Conservation (phyloP, 192 early-diverging fungal genomes). For the Coemansia sp. region DNA sequence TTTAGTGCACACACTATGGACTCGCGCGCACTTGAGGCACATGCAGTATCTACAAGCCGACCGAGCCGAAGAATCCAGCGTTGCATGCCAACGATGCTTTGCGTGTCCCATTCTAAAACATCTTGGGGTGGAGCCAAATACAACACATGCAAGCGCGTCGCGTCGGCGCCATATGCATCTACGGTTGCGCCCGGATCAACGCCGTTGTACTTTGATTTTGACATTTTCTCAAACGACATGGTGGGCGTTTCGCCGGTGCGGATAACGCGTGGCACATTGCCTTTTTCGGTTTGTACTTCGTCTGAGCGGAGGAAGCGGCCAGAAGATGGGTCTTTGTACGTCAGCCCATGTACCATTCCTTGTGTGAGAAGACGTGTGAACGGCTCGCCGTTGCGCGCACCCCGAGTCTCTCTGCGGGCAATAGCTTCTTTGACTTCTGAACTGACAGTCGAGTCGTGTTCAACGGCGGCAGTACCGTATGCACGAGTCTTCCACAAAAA, state of each 20-base stretch:
- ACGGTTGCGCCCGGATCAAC: constrained; percentile 71
- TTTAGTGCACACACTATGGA: constrained; percentile 48
- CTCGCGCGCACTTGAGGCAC: constrained; percentile 45
- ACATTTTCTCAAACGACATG: constrained; percentile 90
- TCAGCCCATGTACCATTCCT: constrained; percentile 92
- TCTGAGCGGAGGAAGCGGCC: constrained; percentile 72
- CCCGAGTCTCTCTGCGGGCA: constrained; percentile 32
- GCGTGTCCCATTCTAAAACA: constrained; percentile 87
- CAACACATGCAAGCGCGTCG: constrained; percentile 79
- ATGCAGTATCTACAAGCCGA: constrained; percentile 53
- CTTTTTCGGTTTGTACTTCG: constrained; percentile 52
- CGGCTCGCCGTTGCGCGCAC: constrained; percentile 68
- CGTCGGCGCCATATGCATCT: constrained; percentile 69
- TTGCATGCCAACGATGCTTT: constrained; percentile 90
- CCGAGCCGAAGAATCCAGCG: constrained; percentile 70
- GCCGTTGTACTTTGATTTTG: constrained; percentile 95
- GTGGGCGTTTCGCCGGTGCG: constrained; percentile 58
- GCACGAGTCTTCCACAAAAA: constrained; percentile 66
- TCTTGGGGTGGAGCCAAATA: constrained; percentile 87
- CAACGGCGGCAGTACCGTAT: constrained; percentile 17
- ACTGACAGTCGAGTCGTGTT: not conserved
- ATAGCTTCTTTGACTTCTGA: constrained; percentile 13
- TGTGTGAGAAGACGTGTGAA: constrained; percentile 83
- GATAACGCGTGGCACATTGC: constrained; percentile 56
- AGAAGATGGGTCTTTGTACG: constrained; percentile 72